Evolutionary conservation across 2,329 filamentous ascomycete species (phyloP), one percentile per base, ranked within the genome.

Genomic region (Sclerotinia sclerotiorum): DNA sequence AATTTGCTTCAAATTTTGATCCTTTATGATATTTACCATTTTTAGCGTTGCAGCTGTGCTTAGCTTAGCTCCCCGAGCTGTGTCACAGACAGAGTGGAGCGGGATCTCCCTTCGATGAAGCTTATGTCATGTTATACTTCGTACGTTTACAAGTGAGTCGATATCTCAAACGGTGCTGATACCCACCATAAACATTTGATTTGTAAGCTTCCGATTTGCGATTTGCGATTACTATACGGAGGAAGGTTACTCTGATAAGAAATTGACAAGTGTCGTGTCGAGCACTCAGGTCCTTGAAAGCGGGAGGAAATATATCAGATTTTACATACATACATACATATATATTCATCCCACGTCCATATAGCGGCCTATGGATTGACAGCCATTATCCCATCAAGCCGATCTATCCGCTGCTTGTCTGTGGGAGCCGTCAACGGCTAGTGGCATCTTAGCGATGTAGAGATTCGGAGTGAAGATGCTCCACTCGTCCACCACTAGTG

Each of bases 391-490:
- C 54, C 8, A 44, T 58, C 55, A 58, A n/a, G 55, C 55, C 55
- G 55, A 58, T 58, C 35, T 21, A 27, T 58, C 55, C 55, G 56
- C 39, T 46, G 56, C 39, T 42, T 60, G 56, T 60, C 56, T 46
- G 56, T 46, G 11, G 21, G 29, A 21, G 17, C 11, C 56, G 29
- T 10, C 44, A 19, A 62, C 44, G 58, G 44, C 21, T 49, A 62
- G 49, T 21, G 58, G 44, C 44, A 62, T 13, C 44, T 17, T 29
- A n/a, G 17, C 21, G 27, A 49, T 49, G 44, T 24, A 48, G 2
- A 49, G 27, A 19, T 32, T 24, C 27, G 4, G 35, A 29, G 10
- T 49, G 58, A 62, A 49, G 27, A 11, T 13, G 27, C 24, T 62
- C 58, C 58, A 62, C 42, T 15, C 19, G 24, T 29, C 42, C 42